phyloP scores from a whole-genome alignment of 805 yeast genomes.

The Starmerella etchellsii region DNA sequence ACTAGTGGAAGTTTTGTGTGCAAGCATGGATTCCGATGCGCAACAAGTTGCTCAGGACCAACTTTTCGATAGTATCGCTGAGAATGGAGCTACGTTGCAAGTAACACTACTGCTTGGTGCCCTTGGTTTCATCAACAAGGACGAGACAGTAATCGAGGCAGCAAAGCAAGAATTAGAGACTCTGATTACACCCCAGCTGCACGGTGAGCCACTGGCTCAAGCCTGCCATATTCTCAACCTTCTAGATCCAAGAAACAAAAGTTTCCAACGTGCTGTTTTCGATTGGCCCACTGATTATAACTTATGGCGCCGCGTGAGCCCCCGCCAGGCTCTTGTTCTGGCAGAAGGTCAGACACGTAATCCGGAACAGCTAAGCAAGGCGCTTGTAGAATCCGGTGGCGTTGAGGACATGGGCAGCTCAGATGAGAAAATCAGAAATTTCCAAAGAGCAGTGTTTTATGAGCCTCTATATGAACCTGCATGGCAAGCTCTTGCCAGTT shows the following conservation, averaged over 20 bases:
- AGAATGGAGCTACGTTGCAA: constrained; percentile 50
- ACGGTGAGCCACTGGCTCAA: constrained; percentile 29
- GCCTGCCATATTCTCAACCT: constrained; percentile 13
- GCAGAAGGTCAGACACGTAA: constrained; percentile 39
- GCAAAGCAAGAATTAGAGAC: constrained; percentile 51
- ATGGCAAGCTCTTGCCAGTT: constrained; percentile 1
- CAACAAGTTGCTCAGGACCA: constrained; percentile 78
- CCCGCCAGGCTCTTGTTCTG: constrained; percentile 43
- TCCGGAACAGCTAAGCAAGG: constrained; percentile 39
- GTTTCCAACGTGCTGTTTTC: constrained; percentile 60
- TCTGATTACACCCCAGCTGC: constrained; percentile 36
- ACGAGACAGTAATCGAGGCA: constrained; percentile 47
- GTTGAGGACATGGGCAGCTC: constrained; percentile 25
- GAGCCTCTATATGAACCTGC: constrained; percentile 5
- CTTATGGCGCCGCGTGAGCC: constrained; percentile 58
- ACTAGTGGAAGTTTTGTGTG: constrained; percentile 67
- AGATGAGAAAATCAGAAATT: constrained; percentile 21
- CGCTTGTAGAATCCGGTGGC: constrained; percentile 37
- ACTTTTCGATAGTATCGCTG: constrained; percentile 50
- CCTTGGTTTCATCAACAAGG: constrained; percentile 49
- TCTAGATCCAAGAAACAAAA: constrained; percentile 21
- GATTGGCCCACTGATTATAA: constrained; percentile 57
- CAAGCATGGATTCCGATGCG: constrained; percentile 61
- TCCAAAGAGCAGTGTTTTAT: constrained; percentile 53
- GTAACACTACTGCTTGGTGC: constrained; percentile 71